Evolutionary conservation across 257 asterid genomes (phyloP).

Genomic region (Nicotiana sylvestris): DNA sequence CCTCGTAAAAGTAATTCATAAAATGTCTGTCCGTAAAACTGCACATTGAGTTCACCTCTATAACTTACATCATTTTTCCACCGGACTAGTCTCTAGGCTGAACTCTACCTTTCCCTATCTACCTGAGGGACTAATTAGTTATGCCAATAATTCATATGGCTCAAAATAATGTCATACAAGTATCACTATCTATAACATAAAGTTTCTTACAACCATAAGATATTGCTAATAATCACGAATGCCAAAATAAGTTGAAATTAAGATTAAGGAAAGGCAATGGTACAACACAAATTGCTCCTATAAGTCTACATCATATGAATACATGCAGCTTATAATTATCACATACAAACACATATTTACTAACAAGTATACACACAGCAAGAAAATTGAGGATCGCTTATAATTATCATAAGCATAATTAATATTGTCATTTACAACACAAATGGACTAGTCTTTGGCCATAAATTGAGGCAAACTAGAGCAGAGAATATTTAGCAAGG

Average conservation of each 20-base stretch:
- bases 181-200: not conserved
- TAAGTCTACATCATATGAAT: not conserved
- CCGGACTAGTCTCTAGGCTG: too few species aligned
- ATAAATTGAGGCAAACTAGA: not conserved
- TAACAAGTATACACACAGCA: not conserved
- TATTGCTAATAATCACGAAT: too few species aligned
- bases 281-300: not conserved
- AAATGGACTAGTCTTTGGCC: not conserved
- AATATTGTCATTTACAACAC: not conserved
- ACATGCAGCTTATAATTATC: not conserved
- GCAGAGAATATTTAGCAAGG: too few species aligned
- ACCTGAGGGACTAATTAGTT: not conserved
- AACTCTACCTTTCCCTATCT: too few species aligned
- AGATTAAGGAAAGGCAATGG: not conserved
- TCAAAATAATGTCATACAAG: not conserved
- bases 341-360: not conserved
- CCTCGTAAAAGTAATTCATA: too few species aligned
- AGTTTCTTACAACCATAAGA: not conserved
- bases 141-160: not conserved
- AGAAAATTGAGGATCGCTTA: not conserved
- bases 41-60: too few species aligned
- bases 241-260: too few species aligned
- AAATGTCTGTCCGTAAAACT: too few species aligned
- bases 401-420: not conserved
- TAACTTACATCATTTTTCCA: too few species aligned